Evolutionary conservation across 495 filamentous ascomycete genomes (phyloP).

Genomic region (Venustampulla echinocandica): DNA sequence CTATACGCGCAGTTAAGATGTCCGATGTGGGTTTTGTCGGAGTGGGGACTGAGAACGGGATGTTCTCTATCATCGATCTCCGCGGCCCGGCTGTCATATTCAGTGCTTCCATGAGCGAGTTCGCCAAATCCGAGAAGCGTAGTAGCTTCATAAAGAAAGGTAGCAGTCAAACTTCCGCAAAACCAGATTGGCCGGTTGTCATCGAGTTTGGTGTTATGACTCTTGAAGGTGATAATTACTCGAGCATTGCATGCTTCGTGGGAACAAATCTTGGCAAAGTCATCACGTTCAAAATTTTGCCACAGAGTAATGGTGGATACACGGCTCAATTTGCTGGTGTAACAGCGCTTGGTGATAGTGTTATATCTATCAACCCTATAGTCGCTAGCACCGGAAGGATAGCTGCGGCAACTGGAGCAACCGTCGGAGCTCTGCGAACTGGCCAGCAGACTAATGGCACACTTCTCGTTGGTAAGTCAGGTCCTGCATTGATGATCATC

Average conservation of each 20-base stretch:
- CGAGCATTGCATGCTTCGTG: constrained; percentile 85
- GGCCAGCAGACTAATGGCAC: constrained; percentile 66
- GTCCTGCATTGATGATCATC: too few species aligned
- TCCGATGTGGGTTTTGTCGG: constrained; percentile 90
- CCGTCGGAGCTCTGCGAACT: constrained; percentile 61
- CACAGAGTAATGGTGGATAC: constrained; percentile 57
- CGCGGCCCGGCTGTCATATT: constrained; percentile 85
- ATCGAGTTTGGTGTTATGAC: constrained; percentile 93
- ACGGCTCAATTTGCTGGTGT: constrained; percentile 63
- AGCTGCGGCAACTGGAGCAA: constrained; percentile 63
- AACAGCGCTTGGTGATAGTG: constrained; percentile 54
- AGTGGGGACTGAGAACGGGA: constrained; percentile 72
- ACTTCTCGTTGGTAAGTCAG: constrained; percentile 42
- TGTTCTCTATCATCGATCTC: constrained; percentile 72
- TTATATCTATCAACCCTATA: constrained; percentile 70
- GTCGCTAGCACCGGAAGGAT: constrained; percentile 66
- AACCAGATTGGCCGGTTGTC: constrained; percentile 62
- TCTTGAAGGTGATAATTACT: constrained; percentile 86
- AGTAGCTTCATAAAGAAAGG: constrained; percentile 51
- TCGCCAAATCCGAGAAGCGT: constrained; percentile 61
- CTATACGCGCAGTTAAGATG: constrained; percentile 67
- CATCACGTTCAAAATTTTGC: constrained; percentile 83
- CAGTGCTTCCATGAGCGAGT: constrained; percentile 54
- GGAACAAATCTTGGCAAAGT: constrained; percentile 79
- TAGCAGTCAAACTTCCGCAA: constrained; percentile 26